A percentile compares a stretch with the other conserved stretches of the same genome.
Conservation (phyloP, 2,329 filamentous ascomycete species). For the Ascochyta fabae region DNA sequence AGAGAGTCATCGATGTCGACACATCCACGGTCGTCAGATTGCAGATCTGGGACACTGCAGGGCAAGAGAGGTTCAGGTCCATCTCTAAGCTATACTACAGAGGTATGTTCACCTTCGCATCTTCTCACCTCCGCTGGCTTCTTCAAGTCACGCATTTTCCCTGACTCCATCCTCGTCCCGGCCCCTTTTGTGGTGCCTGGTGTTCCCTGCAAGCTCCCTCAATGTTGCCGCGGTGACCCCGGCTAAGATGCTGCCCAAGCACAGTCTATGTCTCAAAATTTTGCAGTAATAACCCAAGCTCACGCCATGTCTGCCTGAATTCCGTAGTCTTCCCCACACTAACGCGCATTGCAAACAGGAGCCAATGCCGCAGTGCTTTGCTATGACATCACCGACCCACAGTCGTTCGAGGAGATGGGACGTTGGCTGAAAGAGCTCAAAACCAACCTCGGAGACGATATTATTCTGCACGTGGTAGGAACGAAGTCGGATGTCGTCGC, state of each 20-base stretch:
- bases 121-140: neutral
- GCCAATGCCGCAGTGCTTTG: conserved; percentile 93
- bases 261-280: neutral
- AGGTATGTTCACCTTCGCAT: conserved; percentile 37
- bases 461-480: conserved; percentile 92
- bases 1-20: conserved; percentile 75
- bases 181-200: conserved; percentile 14
- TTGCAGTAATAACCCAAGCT: conserved; percentile 7
- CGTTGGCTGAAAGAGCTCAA: conserved; percentile 87
- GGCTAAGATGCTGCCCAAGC: conserved; percentile 17
- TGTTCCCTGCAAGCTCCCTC: conserved; percentile 4
- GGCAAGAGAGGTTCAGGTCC: conserved; percentile 92
- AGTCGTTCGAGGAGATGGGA: conserved; percentile 90
- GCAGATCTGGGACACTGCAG: conserved; percentile 96
- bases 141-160: too few species aligned
- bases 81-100: conserved; percentile 97
- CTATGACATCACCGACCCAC: conserved; percentile 88
- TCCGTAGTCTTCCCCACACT: neutral
- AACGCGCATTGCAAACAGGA: conserved; percentile 54
- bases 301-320: neutral
- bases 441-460: conserved; percentile 74
- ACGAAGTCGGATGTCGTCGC: conserved; percentile 82
- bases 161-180: neutral
- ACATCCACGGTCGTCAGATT: conserved; percentile 86
- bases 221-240: conserved; percentile 7